Evolutionary conservation across 2,329 filamentous ascomycete genomes (phyloP).

Genomic region (Ophiostoma angusticollis): DNA sequence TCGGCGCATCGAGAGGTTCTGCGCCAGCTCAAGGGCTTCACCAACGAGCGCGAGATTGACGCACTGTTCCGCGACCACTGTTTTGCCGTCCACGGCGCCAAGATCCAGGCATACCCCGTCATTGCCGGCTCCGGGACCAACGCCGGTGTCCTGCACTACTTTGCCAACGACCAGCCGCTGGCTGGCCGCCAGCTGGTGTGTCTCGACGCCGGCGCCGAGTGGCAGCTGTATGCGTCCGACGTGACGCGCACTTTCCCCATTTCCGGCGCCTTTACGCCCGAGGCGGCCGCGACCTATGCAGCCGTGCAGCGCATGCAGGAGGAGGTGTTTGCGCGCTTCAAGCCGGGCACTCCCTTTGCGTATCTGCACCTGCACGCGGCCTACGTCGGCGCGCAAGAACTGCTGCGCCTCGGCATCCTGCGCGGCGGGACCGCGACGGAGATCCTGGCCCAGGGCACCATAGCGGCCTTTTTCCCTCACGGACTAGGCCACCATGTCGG

Average conservation of each 20-base stretch:
- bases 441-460: constrained; percentile 38
- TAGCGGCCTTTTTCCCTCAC: constrained; percentile 53
- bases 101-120: constrained; percentile 72
- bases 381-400: constrained; percentile 55
- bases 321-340: constrained; percentile 55
- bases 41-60: constrained; percentile 73
- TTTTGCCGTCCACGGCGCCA: constrained; percentile 52
- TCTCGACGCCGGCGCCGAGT: constrained; percentile 81
- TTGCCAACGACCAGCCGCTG: constrained; percentile 62
- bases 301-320: constrained; percentile 73
- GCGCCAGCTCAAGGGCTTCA: constrained; percentile 45
- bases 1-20: constrained; percentile 65
- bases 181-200: constrained; percentile 60
- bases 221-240: constrained; percentile 73
- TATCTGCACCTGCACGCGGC: constrained; percentile 63
- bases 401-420: constrained; percentile 61
- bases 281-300: constrained; percentile 61
- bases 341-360: constrained; percentile 57
- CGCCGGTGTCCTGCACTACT: constrained; percentile 77
- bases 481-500: constrained; percentile 54
- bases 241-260: constrained; percentile 82
- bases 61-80: constrained; percentile 64
- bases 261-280: constrained; percentile 51
- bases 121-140: constrained; percentile 79
- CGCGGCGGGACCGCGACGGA: constrained; percentile 45